Evolutionary conservation across 1,284 basidiomycete genomes (phyloP), one percentile per base, ranked within the genome.

Genomic region (Agroathelia rolfsii): DNA sequence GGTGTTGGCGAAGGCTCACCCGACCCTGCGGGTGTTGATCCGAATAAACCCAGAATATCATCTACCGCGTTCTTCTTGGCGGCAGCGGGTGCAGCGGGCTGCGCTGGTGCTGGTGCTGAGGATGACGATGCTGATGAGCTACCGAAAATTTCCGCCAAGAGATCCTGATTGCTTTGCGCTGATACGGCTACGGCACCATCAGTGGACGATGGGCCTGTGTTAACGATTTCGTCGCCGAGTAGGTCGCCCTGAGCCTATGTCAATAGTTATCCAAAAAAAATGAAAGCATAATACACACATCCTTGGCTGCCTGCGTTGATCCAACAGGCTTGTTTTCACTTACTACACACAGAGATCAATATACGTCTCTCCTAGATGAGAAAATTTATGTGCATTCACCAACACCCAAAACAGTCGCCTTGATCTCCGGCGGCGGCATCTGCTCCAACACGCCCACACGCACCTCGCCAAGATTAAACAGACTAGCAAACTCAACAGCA

Each of bases 371-470:
- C 32, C 7, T 28, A 16, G 9, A 10, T 20, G 14, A 8, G 10
- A 32, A 39, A 42, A n/a, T 36, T 14, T 12, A n/a, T 7, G 28
- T 11, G 8, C 1, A 66, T 76, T 49, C 44, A 86, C 85, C 84
- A 38, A 83, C 73, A 32, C 88, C 92, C 69, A 93, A 84, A 3
- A 96, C 85, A 3, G 92, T 94, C 14, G 85, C 81, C 58, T 89
- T 93, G 48, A 98, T 63, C 56, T 98, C 94, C 2, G 95, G 95
- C 4, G 90, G 86, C 5, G 95, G 95, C 95, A 99, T 99, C 36
- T 90, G 76, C 62, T 98, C 95, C 38, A 98, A 58, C 1, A 99
- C 92, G 28, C 92, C 95, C n/a, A 75, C 72, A 36, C 80, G 72
- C 20, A 93, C 65, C 25, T 89, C 82, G 13, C 74, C 75, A 11